Evolutionary conservation across 495 filamentous ascomycete species (phyloP).

Genomic region (Oidiodendron maius): DNA sequence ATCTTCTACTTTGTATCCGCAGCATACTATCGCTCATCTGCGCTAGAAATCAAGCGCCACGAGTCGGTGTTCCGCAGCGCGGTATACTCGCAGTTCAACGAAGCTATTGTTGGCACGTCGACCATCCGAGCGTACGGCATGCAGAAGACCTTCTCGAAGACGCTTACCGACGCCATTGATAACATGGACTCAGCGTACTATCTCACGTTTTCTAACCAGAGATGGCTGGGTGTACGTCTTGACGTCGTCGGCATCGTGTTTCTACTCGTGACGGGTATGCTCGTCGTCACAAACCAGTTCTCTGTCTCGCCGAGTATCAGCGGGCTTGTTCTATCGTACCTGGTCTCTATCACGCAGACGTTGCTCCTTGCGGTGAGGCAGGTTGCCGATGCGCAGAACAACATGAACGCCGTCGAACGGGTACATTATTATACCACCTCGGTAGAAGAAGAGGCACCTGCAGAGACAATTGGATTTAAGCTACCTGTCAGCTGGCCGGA

Average conservation of each 20-base stretch:
- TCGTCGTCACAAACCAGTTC: slow-evolving; percentile 88
- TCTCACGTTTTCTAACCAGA: slow-evolving; percentile 84
- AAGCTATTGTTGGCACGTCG: slow-evolving; percentile 73
- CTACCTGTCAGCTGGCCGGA: slow-evolving; percentile 28
- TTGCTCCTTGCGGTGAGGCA: slow-evolving; percentile 87
- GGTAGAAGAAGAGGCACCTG: slow-evolving; percentile 64
- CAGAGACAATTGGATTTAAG: slow-evolving; percentile 33
- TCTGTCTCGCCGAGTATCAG: slow-evolving; percentile 72
- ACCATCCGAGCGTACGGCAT: slow-evolving; percentile 85
- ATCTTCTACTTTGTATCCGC: slow-evolving; percentile 73
- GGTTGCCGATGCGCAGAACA: slow-evolving; percentile 89
- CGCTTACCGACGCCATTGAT: slow-evolving; percentile 65
- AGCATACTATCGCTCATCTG: slow-evolving; percentile 81
- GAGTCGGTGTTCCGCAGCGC: slow-evolving; percentile 77
- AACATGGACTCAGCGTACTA: slow-evolving; percentile 92
- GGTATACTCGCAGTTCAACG: slow-evolving; percentile 81
- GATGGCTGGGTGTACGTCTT: slow-evolving; percentile 79
- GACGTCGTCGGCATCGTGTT: slow-evolving; percentile 73
- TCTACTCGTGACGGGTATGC: slow-evolving; percentile 77
- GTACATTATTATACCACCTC: slow-evolving; percentile 78
- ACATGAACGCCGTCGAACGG: slow-evolving; percentile 90
- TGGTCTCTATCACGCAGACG: slow-evolving; percentile 83
- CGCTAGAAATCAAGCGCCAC: slow-evolving; percentile 89
- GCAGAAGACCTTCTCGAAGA: slow-evolving; percentile 57
- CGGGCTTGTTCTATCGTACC: slow-evolving; percentile 83